Percentiles rank a stretch among this genome's conserved stretches.
phyloP scores from a whole-genome alignment of 176 grass and related monocot genomes.

The Bothriochloa decipiens region DNA sequence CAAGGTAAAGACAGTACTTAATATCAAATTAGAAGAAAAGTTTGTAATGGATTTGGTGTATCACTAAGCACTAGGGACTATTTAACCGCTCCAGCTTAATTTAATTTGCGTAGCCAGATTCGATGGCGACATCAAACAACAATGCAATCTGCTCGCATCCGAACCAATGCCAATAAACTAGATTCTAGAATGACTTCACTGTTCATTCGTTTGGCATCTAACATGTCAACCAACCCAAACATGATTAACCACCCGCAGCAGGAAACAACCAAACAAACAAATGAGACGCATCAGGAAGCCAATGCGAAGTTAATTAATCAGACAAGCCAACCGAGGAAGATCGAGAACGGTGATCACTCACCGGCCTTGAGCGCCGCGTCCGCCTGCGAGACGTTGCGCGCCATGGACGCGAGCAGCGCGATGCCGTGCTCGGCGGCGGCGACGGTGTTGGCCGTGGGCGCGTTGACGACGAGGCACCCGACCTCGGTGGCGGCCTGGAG shows the following conservation, averaged over 20 bases:
- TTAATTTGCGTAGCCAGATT: not conserved
- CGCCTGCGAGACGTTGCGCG: conserved; percentile 68
- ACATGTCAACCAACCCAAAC: not conserved
- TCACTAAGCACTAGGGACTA: not conserved
- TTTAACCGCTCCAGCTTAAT: not conserved
- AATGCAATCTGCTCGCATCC: not conserved
- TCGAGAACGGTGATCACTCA: conserved; percentile 32
- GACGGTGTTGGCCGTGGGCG: conserved; percentile 73
- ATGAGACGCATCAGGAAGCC: not conserved
- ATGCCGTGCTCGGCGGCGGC: conserved; percentile 81
- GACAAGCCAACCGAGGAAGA: not conserved
- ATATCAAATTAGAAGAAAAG: conserved; percentile 8
- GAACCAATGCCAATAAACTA: conserved; percentile 1
- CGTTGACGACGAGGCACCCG: conserved; percentile 80
- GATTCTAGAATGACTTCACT: not conserved
- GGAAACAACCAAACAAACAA: not conserved
- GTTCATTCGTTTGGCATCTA: not conserved
- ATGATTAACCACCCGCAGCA: not conserved
- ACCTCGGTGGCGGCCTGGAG: conserved; percentile 71
- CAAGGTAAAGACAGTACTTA: not conserved
- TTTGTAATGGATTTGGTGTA: not conserved
- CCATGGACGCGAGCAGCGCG: conserved; percentile 77
- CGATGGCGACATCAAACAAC: conserved; percentile 31
- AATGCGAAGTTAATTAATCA: not conserved
- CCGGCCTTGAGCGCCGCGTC: conserved; percentile 70